Conservation (phyloP, 78 protist genomes). For the Cavenderia fasciculata region DNA sequence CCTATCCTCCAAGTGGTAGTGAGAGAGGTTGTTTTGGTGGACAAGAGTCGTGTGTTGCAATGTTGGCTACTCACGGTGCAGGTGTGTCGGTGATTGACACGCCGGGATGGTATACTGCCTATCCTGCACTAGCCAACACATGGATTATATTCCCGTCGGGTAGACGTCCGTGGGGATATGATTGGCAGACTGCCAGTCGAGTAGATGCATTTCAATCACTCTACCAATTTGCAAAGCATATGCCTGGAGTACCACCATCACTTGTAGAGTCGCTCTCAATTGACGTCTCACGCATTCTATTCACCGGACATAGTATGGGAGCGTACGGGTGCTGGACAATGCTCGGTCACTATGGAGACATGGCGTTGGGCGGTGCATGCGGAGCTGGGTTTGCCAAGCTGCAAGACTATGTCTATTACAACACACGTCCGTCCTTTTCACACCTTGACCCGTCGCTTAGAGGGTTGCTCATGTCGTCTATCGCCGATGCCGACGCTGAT, state of each 20-base stretch:
- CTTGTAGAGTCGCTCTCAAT: background rate
- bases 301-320: slow-evolving; percentile 43
- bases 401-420: slow-evolving; percentile 14
- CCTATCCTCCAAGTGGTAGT: background rate
- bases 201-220: background rate
- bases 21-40: too few species aligned
- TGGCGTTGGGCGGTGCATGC: slow-evolving; percentile 50
- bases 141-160: slow-evolving; percentile 60
- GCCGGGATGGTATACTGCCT: slow-evolving; percentile 22
- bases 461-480: slow-evolving; percentile 40
- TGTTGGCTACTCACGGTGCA: slow-evolving; percentile 70
- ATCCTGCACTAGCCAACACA: background rate
- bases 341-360: slow-evolving; percentile 15
- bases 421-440: slow-evolving; percentile 13
- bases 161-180: slow-evolving; percentile 6
- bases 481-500: slow-evolving; percentile 52
- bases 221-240: background rate
- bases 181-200: slow-evolving; percentile 2
- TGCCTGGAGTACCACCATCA: slow-evolving; percentile 39
- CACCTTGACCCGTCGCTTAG: slow-evolving; percentile 8
- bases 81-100: slow-evolving; percentile 41
- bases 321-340: slow-evolving; percentile 17
- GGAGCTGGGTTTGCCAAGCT: slow-evolving; percentile 46
- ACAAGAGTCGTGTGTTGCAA: background rate
- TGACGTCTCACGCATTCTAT: background rate